Evolutionary conservation across 1,284 basidiomycete genomes (phyloP).

Genomic region (Sparassis latifolia): DNA sequence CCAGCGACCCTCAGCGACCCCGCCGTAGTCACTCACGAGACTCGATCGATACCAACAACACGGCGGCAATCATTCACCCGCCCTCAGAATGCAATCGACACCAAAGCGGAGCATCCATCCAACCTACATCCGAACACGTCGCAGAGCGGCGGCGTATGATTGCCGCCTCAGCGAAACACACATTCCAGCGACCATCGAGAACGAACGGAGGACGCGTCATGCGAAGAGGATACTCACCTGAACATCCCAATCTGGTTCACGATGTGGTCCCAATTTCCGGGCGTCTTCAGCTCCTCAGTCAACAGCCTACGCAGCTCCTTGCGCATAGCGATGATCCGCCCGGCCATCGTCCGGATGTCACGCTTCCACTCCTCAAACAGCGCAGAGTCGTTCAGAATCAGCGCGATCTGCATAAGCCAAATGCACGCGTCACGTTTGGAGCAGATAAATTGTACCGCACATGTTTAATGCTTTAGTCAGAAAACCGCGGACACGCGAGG

Average conservation of each 20-base stretch:
- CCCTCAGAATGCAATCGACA: no score
- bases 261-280: constrained; percentile 90
- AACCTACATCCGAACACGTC: no score
- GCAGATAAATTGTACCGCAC: not conserved
- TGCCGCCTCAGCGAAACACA: no score
- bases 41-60: not conserved
- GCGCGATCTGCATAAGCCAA: constrained; percentile 47
- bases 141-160: no score
- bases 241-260: constrained; percentile 91
- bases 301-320: constrained; percentile 74
- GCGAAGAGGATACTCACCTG: constrained; percentile 44
- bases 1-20: no score
- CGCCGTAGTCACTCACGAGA: no score
- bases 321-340: constrained; percentile 88
- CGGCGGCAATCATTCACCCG: not conserved
- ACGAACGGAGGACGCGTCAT: no score
- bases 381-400: constrained; percentile 68
- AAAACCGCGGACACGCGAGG: not conserved
- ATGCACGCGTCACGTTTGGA: not conserved
- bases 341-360: constrained; percentile 90
- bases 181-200: no score
- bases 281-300: constrained; percentile 83
- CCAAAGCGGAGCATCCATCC: no score
- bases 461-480: not conserved
- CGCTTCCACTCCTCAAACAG: constrained; percentile 85